Evolutionary conservation across 495 filamentous ascomycete genomes (phyloP), one percentile per base, ranked within the genome.

Genomic region (Penicillium canariense): DNA sequence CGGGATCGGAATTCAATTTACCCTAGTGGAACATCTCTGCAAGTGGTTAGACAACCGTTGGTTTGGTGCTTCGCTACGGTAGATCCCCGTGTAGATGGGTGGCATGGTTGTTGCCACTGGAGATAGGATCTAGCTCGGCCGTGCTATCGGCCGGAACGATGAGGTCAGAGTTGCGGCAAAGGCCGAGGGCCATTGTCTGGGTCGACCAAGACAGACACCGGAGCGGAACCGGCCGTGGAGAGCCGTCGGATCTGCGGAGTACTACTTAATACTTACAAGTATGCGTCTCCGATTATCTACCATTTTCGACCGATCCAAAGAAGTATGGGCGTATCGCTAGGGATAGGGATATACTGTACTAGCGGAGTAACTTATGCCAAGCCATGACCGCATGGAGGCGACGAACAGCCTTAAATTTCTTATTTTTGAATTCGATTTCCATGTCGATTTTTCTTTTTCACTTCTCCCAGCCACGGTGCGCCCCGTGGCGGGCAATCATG

Each of bases 71-170:
- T 46, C 43, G 25, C 25, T 46, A 27, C 43, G 23, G 5, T 8
- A 5, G 2, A n/a, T 6, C 8, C 5, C 35, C 35, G 30, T 12
- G 7, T 3, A 11, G 17, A 17, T 17, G 4, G 34, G 22, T 22
- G 23, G 28, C 11, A 18, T 35, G 11, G 3, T 50, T 12, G 9
- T 50, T 38, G 34, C 48, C 48, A 50, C 48, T 35, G 20, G 15
- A 7, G 10, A 9, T 18, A 10, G 25, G 34, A 50, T 35, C 4
- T 50, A 32, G 32, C 32, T 50, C 48, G 48, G 48, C 32, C 4
- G 14, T 15, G 31, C 47, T 12, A 12, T 49, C 52, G 44, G 44
- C 52, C 52, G 52, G 26, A 17, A 11, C 43, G 43, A 50, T 50
- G 34, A 48, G 34, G 32, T 49, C 50, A 35, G 23, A 4, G 12